phyloP scores from a whole-genome alignment of 345 rosid genomes.

The Brassica cretica region DNA sequence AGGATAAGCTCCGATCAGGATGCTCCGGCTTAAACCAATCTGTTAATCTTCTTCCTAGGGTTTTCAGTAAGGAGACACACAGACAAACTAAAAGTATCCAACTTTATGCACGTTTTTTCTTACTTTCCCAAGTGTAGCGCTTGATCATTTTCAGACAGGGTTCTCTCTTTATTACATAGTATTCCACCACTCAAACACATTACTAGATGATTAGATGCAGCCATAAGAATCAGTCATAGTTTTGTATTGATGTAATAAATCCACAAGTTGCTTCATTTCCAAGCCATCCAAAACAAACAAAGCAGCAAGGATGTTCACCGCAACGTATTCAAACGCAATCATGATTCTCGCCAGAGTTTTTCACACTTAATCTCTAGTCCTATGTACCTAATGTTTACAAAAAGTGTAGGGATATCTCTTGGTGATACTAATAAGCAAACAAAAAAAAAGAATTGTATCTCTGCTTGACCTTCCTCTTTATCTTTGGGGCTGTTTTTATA shows the following conservation, averaged over 20 bases:
- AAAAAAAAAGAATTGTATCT: slow-evolving; percentile 8
- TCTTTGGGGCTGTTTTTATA: slow-evolving; percentile 11
- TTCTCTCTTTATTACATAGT: background rate
- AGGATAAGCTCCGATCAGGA: background rate
- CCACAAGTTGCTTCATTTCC: slow-evolving; percentile 27
- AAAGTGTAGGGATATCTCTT: slow-evolving; percentile 20
- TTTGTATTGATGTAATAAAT: slow-evolving; percentile 17
- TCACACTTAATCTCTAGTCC: slow-evolving; percentile 6
- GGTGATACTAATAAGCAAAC: background rate
- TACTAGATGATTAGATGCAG: background rate
- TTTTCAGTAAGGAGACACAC: background rate
- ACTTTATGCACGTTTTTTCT: background rate
- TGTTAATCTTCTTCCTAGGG: background rate
- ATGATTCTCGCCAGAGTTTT: slow-evolving; percentile 11
- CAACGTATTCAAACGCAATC: background rate
- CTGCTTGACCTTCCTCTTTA: slow-evolving; percentile 12
- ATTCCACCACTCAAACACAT: background rate
- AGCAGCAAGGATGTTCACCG: background rate
- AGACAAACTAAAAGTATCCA: background rate
- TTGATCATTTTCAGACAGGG: background rate
- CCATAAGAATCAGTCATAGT: background rate
- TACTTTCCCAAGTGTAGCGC: background rate
- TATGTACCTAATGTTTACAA: slow-evolving; percentile 31
- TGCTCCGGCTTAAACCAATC: background rate
- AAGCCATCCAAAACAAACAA: slow-evolving; percentile 14